Conservation (phyloP, 495 filamentous ascomycete species). For the Penicillium lagena region DNA sequence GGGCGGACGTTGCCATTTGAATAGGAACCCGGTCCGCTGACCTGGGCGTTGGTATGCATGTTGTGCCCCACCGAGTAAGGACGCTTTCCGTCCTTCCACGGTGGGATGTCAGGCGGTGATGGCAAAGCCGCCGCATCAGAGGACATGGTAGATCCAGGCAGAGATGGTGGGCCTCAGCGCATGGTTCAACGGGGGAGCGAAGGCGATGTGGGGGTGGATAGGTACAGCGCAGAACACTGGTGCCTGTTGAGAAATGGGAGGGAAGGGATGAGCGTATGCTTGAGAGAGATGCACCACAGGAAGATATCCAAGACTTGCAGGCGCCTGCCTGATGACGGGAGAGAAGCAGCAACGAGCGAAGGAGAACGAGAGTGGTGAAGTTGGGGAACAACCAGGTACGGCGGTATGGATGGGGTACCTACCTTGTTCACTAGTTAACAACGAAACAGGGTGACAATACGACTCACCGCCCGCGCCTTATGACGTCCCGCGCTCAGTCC, state of each 20-base stretch:
- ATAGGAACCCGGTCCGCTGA: conserved; percentile 18
- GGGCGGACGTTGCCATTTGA: conserved; percentile 13
- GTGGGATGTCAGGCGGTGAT: conserved; percentile 29
- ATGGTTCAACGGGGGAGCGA: conserved; percentile 9
- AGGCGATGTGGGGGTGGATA: too few relatives aligned
- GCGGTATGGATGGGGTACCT: too few relatives aligned
- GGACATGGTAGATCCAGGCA: conserved; percentile 31
- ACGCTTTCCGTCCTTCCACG: conserved; percentile 26
- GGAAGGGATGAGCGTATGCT: too few relatives aligned
- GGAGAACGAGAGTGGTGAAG: conserved; percentile 5
- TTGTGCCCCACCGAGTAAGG: conserved; percentile 23
- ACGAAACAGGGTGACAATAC: conserved; percentile 13
- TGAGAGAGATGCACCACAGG: too few relatives aligned
- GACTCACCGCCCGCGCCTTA: conserved; percentile 26
- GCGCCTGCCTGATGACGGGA: too few relatives aligned
- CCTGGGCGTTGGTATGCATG: conserved; percentile 24
- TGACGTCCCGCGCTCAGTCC: conserved; percentile 27
- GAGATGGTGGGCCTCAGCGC: conserved; percentile 15
- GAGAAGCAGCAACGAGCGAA: conserved; percentile 6
- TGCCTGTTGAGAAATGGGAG: too few relatives aligned
- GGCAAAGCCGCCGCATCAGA: conserved; percentile 39
- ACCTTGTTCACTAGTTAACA: too few relatives aligned
- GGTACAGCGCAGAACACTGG: too few relatives aligned
- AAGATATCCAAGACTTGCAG: too few relatives aligned
- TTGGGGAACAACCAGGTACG: conserved; percentile 18